Percentiles rank a stretch among this genome's conserved stretches.
phyloP scores from a whole-genome alignment of 2,329 filamentous ascomycete species.

The Sporothrix sp. region DNA sequence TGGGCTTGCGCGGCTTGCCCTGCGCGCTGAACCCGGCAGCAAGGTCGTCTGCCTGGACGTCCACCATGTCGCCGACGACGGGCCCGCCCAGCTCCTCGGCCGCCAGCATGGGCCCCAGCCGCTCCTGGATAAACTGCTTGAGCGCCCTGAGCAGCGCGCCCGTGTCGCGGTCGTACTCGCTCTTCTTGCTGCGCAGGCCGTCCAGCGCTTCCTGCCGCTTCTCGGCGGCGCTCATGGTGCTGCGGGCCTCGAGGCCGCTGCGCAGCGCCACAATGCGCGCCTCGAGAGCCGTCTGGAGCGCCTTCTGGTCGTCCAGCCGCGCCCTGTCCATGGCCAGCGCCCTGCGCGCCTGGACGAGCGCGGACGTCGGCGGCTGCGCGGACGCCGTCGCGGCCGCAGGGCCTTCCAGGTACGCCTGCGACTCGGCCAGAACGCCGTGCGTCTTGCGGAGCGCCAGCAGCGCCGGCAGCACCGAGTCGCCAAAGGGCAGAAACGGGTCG shows the following conservation, averaged over 20 bases:
- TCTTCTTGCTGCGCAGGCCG: constrained; percentile 50
- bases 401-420: constrained; percentile 46
- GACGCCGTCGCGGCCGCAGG: constrained; percentile 30
- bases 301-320: constrained; percentile 44
- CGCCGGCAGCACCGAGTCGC: constrained; percentile 59
- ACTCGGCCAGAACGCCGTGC: constrained; percentile 53
- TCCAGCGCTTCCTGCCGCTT: constrained; percentile 53
- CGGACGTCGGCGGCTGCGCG: not conserved
- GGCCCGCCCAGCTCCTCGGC: constrained; percentile 78
- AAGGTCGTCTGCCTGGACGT: constrained; percentile 50
- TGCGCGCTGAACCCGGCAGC: constrained; percentile 51
- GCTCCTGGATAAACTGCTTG: constrained; percentile 59
- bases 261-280: constrained; percentile 51
- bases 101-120: constrained; percentile 65
- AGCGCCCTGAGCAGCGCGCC: constrained; percentile 52
- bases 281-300: constrained; percentile 43
- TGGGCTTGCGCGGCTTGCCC: constrained; percentile 42
- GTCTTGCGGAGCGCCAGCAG: constrained; percentile 62
- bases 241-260: constrained; percentile 43
- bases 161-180: constrained; percentile 51
- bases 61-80: constrained; percentile 64
- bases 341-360: constrained; percentile 30
- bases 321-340: constrained; percentile 42
- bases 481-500: constrained; percentile 55
- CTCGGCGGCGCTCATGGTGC: constrained; percentile 48